phyloP scores from a whole-genome alignment of 1,284 basidiomycete genomes.

The Sphagnurus paluster region DNA sequence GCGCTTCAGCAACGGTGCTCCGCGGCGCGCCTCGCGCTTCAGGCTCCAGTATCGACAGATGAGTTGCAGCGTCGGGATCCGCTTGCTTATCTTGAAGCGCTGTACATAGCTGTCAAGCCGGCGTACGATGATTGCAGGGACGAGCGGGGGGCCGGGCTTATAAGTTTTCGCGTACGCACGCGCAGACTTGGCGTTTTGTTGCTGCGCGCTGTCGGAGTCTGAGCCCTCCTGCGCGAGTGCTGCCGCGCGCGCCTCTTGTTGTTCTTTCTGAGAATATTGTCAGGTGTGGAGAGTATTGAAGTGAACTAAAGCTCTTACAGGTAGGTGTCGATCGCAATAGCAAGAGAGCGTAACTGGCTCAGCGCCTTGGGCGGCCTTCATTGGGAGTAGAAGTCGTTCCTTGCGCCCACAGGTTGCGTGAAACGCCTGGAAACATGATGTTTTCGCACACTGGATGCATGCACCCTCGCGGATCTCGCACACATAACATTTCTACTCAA shows the following conservation, averaged over 20 bases:
- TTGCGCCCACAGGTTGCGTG: slow-evolving; percentile 94
- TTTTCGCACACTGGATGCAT: slow-evolving; percentile 95
- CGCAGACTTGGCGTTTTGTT: slow-evolving; percentile 64
- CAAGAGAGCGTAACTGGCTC: slow-evolving; percentile 73
- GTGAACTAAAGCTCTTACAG: slow-evolving; percentile 51
- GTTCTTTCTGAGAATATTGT: slow-evolving; percentile 53
- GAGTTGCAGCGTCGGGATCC: slow-evolving; percentile 73
- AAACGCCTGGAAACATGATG: slow-evolving; percentile 91
- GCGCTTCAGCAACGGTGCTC: slow-evolving; percentile 91
- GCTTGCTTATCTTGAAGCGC: slow-evolving; percentile 76
- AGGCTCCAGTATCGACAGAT: slow-evolving; percentile 96
- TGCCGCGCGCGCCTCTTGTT: slow-evolving; percentile 57
- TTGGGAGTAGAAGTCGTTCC: slow-evolving; percentile 79
- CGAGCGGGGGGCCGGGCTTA: slow-evolving; percentile 75
- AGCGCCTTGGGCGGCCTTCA: slow-evolving; percentile 80
- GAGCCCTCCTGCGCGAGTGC: slow-evolving; percentile 55
- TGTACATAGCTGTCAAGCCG: slow-evolving; percentile 79
- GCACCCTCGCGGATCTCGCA: slow-evolving; percentile 86
- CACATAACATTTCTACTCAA: slow-evolving; percentile 75
- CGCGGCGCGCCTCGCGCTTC: slow-evolving; percentile 90
- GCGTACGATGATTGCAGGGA: slow-evolving; percentile 73
- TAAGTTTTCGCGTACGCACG: slow-evolving; percentile 82
- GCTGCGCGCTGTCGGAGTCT: slow-evolving; percentile 28
- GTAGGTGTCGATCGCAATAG: slow-evolving; percentile 88
- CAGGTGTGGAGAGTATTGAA: slow-evolving; percentile 7